A percentile compares a stretch with the other conserved stretches of the same genome.
Conservation (phyloP, 768 basidiomycete species). For the Suillus fuscotomentosus region DNA sequence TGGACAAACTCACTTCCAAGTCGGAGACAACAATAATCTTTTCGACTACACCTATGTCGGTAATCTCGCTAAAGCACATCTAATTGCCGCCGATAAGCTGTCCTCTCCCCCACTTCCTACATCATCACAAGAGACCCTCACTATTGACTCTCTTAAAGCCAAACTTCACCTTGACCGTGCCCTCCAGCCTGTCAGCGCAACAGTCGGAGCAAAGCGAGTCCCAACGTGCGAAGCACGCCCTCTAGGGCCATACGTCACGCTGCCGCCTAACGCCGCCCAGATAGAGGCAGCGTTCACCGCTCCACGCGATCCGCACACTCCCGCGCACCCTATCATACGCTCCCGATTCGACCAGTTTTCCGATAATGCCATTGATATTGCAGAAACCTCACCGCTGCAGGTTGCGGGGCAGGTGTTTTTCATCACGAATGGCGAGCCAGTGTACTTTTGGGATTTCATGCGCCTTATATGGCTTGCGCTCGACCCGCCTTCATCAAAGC, state of each 20-base stretch:
- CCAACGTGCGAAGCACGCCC: slow-evolving; percentile 83
- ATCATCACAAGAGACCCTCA: slow-evolving; percentile 20
- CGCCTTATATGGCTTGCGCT: slow-evolving; percentile 76
- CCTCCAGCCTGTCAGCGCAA: slow-evolving; percentile 60
- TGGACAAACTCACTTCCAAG: slow-evolving; percentile 87
- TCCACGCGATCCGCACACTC: slow-evolving; percentile 34
- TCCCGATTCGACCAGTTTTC: slow-evolving; percentile 83
- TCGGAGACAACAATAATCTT: slow-evolving; percentile 90
- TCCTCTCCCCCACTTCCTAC: slow-evolving; percentile 47
- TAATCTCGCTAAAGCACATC: slow-evolving; percentile 91
- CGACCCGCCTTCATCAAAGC: slow-evolving; percentile 41
- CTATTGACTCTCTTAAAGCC: slow-evolving; percentile 27
- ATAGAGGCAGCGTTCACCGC: slow-evolving; percentile 58
- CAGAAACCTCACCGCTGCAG: slow-evolving; percentile 56
- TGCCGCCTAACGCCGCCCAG: slow-evolving; percentile 53
- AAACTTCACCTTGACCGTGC: slow-evolving; percentile 44
- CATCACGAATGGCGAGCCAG: slow-evolving; percentile 95
- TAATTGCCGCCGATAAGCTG: slow-evolving; percentile 91
- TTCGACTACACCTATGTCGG: slow-evolving; percentile 98
- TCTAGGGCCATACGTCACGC: slow-evolving; percentile 75
- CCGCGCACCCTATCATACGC: slow-evolving; percentile 58
- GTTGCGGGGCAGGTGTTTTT: slow-evolving; percentile 95
- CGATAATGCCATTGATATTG: slow-evolving; percentile 50
- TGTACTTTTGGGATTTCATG: slow-evolving; percentile 95
- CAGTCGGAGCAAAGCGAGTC: slow-evolving; percentile 61